Conservation (phyloP, 305 asterid species). For the Nicotiana rustica region DNA sequence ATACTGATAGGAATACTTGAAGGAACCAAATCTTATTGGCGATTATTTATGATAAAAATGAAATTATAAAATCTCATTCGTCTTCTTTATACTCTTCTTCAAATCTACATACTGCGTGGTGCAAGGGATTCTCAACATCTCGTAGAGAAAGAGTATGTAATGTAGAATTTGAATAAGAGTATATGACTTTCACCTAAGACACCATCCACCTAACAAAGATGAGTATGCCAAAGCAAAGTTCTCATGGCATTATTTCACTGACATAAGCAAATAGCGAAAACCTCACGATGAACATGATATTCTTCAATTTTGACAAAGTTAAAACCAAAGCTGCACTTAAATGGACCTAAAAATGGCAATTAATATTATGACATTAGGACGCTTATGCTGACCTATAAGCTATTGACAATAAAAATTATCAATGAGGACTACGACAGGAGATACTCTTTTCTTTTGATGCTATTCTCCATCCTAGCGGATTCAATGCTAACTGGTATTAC, state of each 20-base stretch:
- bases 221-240: background rate
- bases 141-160: no score
- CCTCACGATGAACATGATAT: background rate
- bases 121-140: no score
- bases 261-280: background rate
- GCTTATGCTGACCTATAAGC: background rate
- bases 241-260: background rate
- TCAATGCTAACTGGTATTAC: background rate
- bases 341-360: background rate
- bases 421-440: background rate
- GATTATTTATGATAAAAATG: no score
- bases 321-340: background rate
- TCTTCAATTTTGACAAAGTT: slow-evolving; percentile 16
- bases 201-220: slow-evolving; percentile 4
- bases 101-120: no score
- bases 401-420: background rate
- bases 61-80: no score
- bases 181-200: background rate
- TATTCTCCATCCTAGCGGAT: background rate
- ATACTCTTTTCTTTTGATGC: background rate
- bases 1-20: background rate
- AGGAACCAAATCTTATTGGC: background rate
- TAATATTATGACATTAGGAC: background rate
- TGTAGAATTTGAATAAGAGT: no score
- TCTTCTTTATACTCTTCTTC: no score